Evolutionary conservation across 1,284 basidiomycete species (phyloP), one percentile per base, ranked within the genome.

Genomic region (Macrocystidia cucumis): DNA sequence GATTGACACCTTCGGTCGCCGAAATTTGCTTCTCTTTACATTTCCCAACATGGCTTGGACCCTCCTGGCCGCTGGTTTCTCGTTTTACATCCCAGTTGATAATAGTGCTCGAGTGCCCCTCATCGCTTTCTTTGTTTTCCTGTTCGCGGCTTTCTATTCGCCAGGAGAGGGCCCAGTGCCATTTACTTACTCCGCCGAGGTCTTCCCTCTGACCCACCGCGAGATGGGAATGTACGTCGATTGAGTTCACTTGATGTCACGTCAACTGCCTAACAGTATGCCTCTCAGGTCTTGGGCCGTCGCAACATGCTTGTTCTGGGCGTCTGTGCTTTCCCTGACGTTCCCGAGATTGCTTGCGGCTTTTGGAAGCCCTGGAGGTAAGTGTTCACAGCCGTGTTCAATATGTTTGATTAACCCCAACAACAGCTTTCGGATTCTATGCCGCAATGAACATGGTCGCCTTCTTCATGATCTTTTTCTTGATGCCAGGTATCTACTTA

Each of bases 101-200:
- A 60, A 51, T 29, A 36, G 48, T 11, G 67, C 69, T 12, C 54
- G 60, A 44, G 51, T 69, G 21, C 70, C 65, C 4, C 55, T 65
- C 4, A 56, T 80, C 23, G 72, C 74, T 0, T 52, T 78, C 3
- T 74, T 78, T 46, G 52, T 82, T 42, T 76, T 74, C 56, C 41
- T 78, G 9, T 78, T 77, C 45, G 64, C 63, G 61, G 66, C 66
- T 2, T 70, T 74, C 50, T 81, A 79, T 51, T 74, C 68, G 0
- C 65, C 70, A 5, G 71, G 78, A 32, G 79, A 84, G 56, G 82
- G 83, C 1, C 83, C 84, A 7, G 83, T 88, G 3, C 78, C 81
- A 0, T 78, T 72, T 49, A 70, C 75, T 3, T 74, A 75, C 47
- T 73, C 71, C 8, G 74, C 77, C 1, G 76, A 79, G 47, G 74